Base-by-base conservation (phyloP, 2,329 filamentous ascomycete species). In the Berkeleyomyces rouxiae region DNA sequence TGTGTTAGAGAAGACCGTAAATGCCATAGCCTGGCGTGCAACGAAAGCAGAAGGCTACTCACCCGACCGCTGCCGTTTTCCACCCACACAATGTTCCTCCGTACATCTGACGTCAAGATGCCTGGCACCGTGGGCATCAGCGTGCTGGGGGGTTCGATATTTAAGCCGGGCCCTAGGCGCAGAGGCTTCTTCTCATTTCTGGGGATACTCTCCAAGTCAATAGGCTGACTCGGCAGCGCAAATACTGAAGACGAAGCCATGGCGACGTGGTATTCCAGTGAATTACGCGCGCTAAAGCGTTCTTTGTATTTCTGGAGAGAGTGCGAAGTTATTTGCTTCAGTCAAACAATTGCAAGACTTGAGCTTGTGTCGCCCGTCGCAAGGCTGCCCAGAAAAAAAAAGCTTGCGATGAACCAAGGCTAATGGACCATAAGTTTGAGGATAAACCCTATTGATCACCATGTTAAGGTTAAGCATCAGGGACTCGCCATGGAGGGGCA, bases 121-220 rank as follows among this genome's bases (percentile, higher is more conserved):
- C 84, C 85, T 62, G 83, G 81, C 66, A 88, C 79, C 62, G 84
- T 84, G 66, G 87, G 78, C 66, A 85, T 78, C 68, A 93, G 83
- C 46, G 83, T 83, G 67, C 81, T 82, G n/a, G 88, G 86, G 51
- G 88, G 88, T 65, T 90, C 83, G 72, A 95, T 85, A 65, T 87
- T 86, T 63, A 96, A 79, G 62, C 91, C 91, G 13, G 90, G 88
- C 37, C 91, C 91, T 36, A 96, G 80, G 63, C 88, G 88, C 66
- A 96, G 78, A 46, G 89, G 82, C 66, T 82, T 77, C 68, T 85
- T 88, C 58, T 80, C 78, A 66, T 86, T 79, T 39, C 81, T 81
- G 2, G 89, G 88, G 44, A 95, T 79, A 43, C 81, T 74, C 36
- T 81, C 77, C 0, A 80, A 72, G 64, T 88, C 82, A 55, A 96